Evolutionary conservation across 225 moss, liverwort and hornwort species (phyloP).

Genomic region (Asterella californica): DNA sequence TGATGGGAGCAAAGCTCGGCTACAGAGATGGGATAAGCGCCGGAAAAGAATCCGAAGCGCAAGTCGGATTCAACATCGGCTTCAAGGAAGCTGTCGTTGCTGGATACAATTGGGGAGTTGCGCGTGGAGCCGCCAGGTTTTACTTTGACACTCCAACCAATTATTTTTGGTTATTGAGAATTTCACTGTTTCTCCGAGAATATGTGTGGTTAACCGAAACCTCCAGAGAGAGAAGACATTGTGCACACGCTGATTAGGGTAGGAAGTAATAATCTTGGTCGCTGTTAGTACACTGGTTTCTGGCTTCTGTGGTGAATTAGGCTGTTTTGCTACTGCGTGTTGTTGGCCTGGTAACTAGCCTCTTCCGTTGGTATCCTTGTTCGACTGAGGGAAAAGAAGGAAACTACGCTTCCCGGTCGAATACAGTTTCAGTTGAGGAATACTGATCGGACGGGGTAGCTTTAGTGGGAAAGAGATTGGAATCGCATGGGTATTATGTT

Average conservation of each 20-base stretch:
- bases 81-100: constrained; percentile 58
- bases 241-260: not conserved
- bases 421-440: constrained; percentile 1
- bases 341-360: not conserved
- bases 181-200: not conserved
- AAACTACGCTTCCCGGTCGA: not conserved
- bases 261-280: not conserved
- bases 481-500: not conserved
- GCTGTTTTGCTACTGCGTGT: not conserved
- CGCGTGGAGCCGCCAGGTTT: constrained; percentile 63
- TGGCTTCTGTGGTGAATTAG: not conserved
- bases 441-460: not conserved
- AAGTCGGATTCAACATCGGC: constrained; percentile 77
- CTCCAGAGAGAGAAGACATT: not conserved
- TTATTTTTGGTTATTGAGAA: not conserved
- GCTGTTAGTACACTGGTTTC: not conserved
- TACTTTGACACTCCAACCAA: not conserved
- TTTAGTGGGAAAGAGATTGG: not conserved
- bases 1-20: constrained; percentile 54
- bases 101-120: constrained; percentile 78
- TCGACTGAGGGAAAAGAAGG: not conserved
- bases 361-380: not conserved
- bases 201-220: too few species aligned
- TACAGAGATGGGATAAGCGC: constrained; percentile 87
- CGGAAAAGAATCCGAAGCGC: constrained; percentile 69